Conservation (phyloP, 2,329 filamentous ascomycete genomes). For the Fusarium falciforme region DNA sequence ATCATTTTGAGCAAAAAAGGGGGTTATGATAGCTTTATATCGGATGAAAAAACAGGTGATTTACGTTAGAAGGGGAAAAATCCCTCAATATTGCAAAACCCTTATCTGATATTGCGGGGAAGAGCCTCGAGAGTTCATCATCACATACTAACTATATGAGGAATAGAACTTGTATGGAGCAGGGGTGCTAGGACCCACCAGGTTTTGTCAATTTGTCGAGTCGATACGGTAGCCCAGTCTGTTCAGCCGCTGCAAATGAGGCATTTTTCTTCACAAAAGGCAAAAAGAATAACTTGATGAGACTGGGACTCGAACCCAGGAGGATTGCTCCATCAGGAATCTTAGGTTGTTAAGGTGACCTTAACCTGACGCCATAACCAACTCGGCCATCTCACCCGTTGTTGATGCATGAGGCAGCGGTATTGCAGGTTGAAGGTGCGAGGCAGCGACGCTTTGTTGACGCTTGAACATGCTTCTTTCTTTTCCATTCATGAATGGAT, state of each 20-base stretch:
- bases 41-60: no score
- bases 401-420: background rate
- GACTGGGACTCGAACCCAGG: background rate
- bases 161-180: no score
- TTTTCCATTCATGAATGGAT: background rate
- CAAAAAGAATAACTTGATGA: background rate
- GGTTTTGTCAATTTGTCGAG: no score
- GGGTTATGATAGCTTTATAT: no score
- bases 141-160: no score
- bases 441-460: background rate
- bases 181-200: no score
- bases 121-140: no score
- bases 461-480: background rate
- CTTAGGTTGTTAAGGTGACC: background rate
- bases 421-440: background rate
- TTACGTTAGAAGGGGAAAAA: no score
- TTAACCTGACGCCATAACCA: background rate
- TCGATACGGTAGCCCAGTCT: no score
- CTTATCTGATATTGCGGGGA: no score
- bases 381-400: background rate
- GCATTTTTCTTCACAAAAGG: background rate
- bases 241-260: background rate
- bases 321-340: background rate
- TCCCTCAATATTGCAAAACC: no score
- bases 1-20: no score